A percentile compares a stretch with the other conserved stretches of the same genome.
Conservation (phyloP, 2,329 filamentous ascomycete species). For the Phaeosphaeria sp. region DNA sequence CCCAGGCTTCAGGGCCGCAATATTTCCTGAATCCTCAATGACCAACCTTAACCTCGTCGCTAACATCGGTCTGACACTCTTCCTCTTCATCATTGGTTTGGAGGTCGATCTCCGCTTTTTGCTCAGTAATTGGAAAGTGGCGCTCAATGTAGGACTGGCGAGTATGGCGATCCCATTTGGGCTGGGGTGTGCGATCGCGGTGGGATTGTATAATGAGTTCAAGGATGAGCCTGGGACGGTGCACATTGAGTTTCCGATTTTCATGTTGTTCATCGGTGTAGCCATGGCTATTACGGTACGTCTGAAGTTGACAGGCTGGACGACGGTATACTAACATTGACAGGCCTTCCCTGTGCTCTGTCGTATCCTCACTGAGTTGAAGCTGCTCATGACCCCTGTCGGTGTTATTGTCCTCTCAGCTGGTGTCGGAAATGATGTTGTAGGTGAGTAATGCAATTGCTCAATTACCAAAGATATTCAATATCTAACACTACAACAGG, state of each 20-base stretch:
- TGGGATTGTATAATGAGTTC: conserved; percentile 81
- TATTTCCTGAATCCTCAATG: conserved; percentile 79
- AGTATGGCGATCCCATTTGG: conserved; percentile 87
- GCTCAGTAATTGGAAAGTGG: conserved; percentile 79
- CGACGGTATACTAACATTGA: conserved; percentile 10
- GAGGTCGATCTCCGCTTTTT: conserved; percentile 85
- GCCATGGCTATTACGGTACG: conserved; percentile 87
- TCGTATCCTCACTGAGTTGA: conserved; percentile 89
- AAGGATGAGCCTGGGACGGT: conserved; percentile 61
- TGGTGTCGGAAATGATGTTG: conserved; percentile 90
- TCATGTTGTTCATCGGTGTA: conserved; percentile 84
- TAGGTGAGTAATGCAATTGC: conserved; percentile 53
- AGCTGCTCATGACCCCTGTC: conserved; percentile 81
- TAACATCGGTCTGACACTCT: conserved; percentile 83
- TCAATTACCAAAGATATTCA: background rate
- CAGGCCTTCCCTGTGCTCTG: conserved; percentile 88
- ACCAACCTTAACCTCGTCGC: conserved; percentile 78
- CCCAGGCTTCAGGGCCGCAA: conserved; percentile 75
- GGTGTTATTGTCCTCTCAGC: conserved; percentile 89
- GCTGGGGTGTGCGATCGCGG: conserved; percentile 79
- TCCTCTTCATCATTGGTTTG: conserved; percentile 85
- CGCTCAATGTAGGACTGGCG: conserved; percentile 76
- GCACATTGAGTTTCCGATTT: conserved; percentile 67
- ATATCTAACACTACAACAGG: conserved; percentile 45
- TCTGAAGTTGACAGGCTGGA: background rate